Evolutionary conservation across 768 basidiomycete species (phyloP).

Genomic region (Termitomyces sp.): DNA sequence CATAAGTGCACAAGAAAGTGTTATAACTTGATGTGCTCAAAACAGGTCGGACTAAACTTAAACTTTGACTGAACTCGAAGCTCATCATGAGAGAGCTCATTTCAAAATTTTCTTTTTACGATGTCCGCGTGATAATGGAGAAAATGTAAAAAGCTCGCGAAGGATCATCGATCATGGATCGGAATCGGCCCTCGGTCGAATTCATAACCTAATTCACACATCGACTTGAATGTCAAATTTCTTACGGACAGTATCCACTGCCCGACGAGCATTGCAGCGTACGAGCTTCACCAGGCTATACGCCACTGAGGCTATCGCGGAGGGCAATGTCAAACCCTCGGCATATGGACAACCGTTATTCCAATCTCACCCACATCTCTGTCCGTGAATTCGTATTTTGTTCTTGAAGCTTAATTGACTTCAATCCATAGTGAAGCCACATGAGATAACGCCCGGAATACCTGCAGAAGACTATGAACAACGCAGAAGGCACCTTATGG

Average conservation of each 20-base stretch:
- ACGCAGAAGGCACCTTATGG: slow-evolving; percentile 66
- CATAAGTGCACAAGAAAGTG: too few species aligned
- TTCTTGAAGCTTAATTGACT: neutral
- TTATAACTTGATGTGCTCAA: too few species aligned
- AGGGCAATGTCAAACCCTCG: slow-evolving; percentile 60
- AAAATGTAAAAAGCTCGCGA: too few species aligned
- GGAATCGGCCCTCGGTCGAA: neutral
- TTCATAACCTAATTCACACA: neutral
- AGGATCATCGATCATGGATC: too few species aligned
- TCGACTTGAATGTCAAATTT: slow-evolving; percentile 12
- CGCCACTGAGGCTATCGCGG: slow-evolving; percentile 15
- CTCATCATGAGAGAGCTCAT: too few species aligned
- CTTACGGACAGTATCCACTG: slow-evolving; percentile 7
- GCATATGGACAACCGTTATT: slow-evolving; percentile 74
- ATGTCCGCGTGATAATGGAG: too few species aligned
- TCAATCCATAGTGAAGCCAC: slow-evolving; percentile 36
- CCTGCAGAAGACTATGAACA: slow-evolving; percentile 69
- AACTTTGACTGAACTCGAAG: too few species aligned
- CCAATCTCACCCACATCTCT: slow-evolving; percentile 77
- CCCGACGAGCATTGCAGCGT: slow-evolving; percentile 10
- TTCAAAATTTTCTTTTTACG: too few species aligned
- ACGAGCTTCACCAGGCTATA: slow-evolving; percentile 8
- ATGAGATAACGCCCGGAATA: slow-evolving; percentile 84
- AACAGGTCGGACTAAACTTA: too few species aligned
- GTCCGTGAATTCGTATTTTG: slow-evolving; percentile 27